Evolutionary conservation across 495 filamentous ascomycete genomes (phyloP), one percentile per base, ranked within the genome.

Genomic region (Penicillium parvum): DNA sequence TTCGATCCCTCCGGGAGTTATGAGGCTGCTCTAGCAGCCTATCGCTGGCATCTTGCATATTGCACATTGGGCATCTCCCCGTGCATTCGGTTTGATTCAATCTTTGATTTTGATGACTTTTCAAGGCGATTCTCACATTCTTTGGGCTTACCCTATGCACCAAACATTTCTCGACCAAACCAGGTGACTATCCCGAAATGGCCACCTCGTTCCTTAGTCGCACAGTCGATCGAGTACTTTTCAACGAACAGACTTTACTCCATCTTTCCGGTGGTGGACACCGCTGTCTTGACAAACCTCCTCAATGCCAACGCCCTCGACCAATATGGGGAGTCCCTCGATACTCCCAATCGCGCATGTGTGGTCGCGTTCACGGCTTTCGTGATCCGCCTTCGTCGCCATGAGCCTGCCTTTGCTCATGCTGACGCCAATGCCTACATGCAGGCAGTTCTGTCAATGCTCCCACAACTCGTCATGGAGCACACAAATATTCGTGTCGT

Each of bases 281-380:
- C 36, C 7, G 39, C 47, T n/a, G 44, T 45, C 3, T 11, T 54
- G 28, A 36, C 29, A 11, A 40, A 47, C 9, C 38, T 61, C 6
- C 27, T 58, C 16, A 42, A 55, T 17, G 46, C 43, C 10, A 40
- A 48, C 38, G 41, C 52, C 8, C 23, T 60, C 12, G 38, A 49
- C 4, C 30, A 47, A 16, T 41, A 49, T 3, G n/a, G n/a, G n/a
- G 14, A 40, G n/a, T 38, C 23, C 23, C 38, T 15, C 23, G 49
- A 37, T n/a, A 43, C 45, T 2, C 42, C 51, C 6, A 47, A 49
- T 36, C 43, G 47, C 6, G 55, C 57, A 10, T 59, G 55, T 50
- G 32, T 61, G 1, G 43, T 41, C 11, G 53, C 51, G 1, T 64
- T 64, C 27, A 57, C 58, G 3, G 58, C 61, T 7, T 45, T 53